Conservation (phyloP, 768 basidiomycete species). For the Cystobasidium ongulense region DNA sequence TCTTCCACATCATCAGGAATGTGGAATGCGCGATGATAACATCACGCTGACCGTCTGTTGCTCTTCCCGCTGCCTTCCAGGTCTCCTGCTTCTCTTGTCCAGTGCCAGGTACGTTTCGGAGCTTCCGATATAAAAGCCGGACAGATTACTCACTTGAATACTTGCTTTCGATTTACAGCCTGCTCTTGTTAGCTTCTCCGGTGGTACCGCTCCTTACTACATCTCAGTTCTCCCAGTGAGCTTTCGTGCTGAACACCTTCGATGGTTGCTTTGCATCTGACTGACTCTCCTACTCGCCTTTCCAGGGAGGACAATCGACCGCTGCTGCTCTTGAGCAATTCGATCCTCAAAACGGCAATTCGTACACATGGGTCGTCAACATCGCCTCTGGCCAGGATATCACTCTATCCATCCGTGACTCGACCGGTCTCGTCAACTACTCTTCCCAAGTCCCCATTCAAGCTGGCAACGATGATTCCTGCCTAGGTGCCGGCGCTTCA, state of each 20-base stretch:
- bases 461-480: conserved; percentile 12
- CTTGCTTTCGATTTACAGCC: not conserved
- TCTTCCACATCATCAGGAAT: conserved; percentile 16
- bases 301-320: conserved; percentile 2
- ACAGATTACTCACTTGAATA: not conserved
- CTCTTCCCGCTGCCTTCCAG: not conserved
- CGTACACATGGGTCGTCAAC: conserved; percentile 24
- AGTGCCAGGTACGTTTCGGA: conserved; percentile 8
- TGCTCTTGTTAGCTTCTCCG: conserved; percentile 13
- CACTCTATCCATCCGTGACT: conserved; percentile 10
- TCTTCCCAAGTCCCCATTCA: conserved; percentile 28
- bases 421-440: conserved; percentile 27
- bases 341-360: conserved; percentile 14
- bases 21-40: not conserved
- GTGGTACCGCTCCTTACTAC: conserved; percentile 26
- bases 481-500: not conserved
- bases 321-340: conserved; percentile 26
- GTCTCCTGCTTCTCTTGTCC: conserved; percentile 22
- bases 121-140: not conserved
- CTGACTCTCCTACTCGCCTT: not conserved
- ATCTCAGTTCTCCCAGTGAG: conserved; percentile 19
- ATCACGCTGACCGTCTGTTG: not conserved
- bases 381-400: conserved; percentile 21
- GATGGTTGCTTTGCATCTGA: not conserved
- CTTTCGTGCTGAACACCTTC: not conserved